phyloP scores from a whole-genome alignment of 148 eudicot genomes.

The Silene latifolia region DNA sequence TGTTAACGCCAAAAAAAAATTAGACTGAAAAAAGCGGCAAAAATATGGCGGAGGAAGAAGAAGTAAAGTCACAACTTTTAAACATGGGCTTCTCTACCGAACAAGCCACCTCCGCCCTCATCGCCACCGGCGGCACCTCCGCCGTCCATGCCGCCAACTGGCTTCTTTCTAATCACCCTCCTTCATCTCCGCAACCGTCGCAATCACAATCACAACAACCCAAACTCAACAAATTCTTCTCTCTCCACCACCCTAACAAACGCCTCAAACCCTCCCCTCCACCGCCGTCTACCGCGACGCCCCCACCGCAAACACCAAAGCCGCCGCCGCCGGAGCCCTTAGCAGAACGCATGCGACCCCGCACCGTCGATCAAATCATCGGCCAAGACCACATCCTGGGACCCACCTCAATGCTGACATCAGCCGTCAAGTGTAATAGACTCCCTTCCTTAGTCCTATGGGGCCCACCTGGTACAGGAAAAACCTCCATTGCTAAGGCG shows the following conservation, averaged over 20 bases:
- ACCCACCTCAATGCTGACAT: constrained; percentile 41
- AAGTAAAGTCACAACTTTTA: constrained; percentile 42
- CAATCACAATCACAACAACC: constrained; percentile 24
- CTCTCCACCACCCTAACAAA: constrained; percentile 19
- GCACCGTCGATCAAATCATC: constrained; percentile 44
- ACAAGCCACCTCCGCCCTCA: constrained; percentile 50
- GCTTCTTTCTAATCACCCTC: constrained; percentile 39
- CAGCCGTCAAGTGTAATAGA: constrained; percentile 45
- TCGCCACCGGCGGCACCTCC: constrained; percentile 56
- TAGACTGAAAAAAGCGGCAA: not conserved
- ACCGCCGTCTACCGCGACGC: not conserved
- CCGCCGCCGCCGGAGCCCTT: constrained; percentile 34
- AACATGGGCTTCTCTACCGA: constrained; percentile 70
- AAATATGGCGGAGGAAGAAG: constrained; percentile 14
- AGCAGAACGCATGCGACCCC: constrained; percentile 79
- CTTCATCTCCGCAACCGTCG: not conserved
- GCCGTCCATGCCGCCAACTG: constrained; percentile 58
- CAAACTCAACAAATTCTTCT: constrained; percentile 32
- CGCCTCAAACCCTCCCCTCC: constrained; percentile 27
- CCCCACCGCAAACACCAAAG: not conserved
- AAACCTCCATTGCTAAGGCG: constrained; percentile 81
- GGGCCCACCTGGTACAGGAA: constrained; percentile 99
- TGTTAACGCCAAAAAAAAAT: too few species aligned
- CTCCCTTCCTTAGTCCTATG: constrained; percentile 73
- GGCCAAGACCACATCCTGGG: constrained; percentile 80